These are phyloP conservation scores for Exserohilum turcica DNA, from an alignment of 2,329 filamentous ascomycete genomes.

Conservation along the genomic window DNA sequence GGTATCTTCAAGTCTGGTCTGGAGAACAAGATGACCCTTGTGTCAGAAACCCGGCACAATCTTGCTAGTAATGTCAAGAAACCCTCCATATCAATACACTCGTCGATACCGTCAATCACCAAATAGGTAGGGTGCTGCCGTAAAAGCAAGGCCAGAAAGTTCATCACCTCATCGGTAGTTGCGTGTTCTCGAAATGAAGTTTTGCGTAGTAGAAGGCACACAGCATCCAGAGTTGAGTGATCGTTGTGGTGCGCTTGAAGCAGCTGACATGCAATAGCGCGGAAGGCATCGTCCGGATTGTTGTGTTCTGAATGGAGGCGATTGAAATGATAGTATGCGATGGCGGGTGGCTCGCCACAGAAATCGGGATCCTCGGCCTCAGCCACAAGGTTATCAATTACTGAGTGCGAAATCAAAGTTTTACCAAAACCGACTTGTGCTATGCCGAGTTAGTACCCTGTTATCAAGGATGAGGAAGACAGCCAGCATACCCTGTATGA, in stretches of 20 bases:
- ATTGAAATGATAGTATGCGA: constrained; percentile 35
- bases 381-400: constrained; percentile 30
- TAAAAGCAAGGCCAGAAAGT: constrained; percentile 32
- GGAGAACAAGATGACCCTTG: constrained; percentile 34
- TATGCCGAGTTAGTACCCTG: constrained; percentile 15
- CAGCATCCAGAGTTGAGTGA: constrained; percentile 31
- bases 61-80: constrained; percentile 29
- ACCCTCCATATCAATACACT: constrained; percentile 25
- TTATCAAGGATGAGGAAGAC: not conserved
- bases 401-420: constrained; percentile 30
- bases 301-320: constrained; percentile 20
- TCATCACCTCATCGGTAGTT: constrained; percentile 34
- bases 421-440: constrained; percentile 40
- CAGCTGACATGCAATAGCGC: constrained; percentile 33
- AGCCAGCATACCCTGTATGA: constrained; percentile 34
- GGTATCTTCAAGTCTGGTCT: constrained; percentile 33
- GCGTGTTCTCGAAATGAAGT: constrained; percentile 30
- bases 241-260: constrained; percentile 31
- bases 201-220: constrained; percentile 36
- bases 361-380: constrained; percentile 30
- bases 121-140: constrained; percentile 40
- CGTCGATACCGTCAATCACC: constrained; percentile 39
- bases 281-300: constrained; percentile 30
- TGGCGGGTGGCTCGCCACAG: constrained; percentile 29
- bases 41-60: constrained; percentile 32